A percentile compares a stretch with the other conserved stretches of the same genome.
Evolutionary conservation across 1,284 basidiomycete genomes (phyloP).

Genomic region (Trametes pubescens): DNA sequence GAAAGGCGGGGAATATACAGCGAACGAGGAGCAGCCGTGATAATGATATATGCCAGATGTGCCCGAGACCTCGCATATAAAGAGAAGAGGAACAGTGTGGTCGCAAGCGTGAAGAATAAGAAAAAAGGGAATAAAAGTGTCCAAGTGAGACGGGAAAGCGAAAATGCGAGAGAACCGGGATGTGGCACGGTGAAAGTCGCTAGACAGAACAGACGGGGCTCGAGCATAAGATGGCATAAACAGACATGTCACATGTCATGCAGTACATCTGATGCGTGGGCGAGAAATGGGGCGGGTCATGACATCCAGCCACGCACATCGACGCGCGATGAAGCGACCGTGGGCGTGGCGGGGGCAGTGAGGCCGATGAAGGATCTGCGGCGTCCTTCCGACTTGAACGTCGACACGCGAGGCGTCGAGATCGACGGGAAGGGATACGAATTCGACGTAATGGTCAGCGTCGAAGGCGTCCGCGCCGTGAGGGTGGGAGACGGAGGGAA

Average conservation of each 20-base stretch:
- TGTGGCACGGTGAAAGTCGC: slow-evolving; percentile 27
- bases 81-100: slow-evolving; percentile 12
- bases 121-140: slow-evolving; percentile 15
- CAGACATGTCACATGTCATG: slow-evolving; percentile 26
- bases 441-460: slow-evolving; percentile 75
- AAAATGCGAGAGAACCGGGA: slow-evolving; percentile 29
- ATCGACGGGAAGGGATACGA: slow-evolving; percentile 66
- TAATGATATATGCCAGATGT: slow-evolving; percentile 36
- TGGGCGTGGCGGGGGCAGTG: slow-evolving; percentile 71
- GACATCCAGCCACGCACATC: slow-evolving; percentile 78
- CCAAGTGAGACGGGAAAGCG: slow-evolving; percentile 19
- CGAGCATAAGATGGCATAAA: slow-evolving; percentile 28
- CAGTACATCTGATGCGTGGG: slow-evolving; percentile 28
- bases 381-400: slow-evolving; percentile 68
- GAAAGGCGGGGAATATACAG: slow-evolving; percentile 17
- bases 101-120: slow-evolving; percentile 18
- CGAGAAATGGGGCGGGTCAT: slow-evolving; percentile 45
- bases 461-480: slow-evolving; percentile 68
- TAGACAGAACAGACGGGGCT: slow-evolving; percentile 13
- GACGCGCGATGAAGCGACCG: slow-evolving; percentile 83
- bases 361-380: slow-evolving; percentile 77
- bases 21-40: slow-evolving; percentile 22
- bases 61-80: slow-evolving; percentile 36
- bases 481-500: slow-evolving; percentile 82
- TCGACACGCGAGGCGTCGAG: slow-evolving; percentile 76